phyloP scores from a whole-genome alignment of 139 green algal genomes.

The Edaphochlamys debaryana region DNA sequence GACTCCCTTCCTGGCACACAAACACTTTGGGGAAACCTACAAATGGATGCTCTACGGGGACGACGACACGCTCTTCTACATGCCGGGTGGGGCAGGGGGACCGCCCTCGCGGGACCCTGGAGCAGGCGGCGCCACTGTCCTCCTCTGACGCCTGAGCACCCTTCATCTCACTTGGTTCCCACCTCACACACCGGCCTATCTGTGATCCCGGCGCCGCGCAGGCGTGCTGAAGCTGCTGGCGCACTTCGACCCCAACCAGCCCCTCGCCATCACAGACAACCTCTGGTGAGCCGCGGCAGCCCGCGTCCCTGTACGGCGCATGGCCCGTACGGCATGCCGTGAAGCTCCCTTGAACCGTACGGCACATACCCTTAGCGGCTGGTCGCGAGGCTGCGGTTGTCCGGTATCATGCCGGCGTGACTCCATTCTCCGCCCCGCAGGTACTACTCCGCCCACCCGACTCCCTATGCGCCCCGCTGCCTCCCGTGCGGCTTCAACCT shows the following conservation, averaged over 20 bases:
- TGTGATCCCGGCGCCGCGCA: neutral
- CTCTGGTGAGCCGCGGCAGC: conserved; percentile 15
- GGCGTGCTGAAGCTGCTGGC: conserved; percentile 30
- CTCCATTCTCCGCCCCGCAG: too few species aligned
- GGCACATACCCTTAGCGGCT: too few species aligned
- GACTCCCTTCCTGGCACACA: conserved; percentile 46
- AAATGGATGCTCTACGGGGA: conserved; percentile 61
- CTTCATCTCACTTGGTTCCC: neutral
- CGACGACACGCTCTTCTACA: conserved; percentile 42
- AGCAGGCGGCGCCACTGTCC: neutral
- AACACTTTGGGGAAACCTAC: conserved; percentile 50
- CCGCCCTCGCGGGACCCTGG: neutral
- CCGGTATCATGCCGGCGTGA: too few species aligned
- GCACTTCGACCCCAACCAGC: conserved; percentile 31
- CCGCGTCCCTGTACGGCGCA: too few species aligned
- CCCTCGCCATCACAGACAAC: conserved; percentile 36
- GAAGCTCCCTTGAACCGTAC: too few species aligned
- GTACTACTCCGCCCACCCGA: conserved; percentile 9
- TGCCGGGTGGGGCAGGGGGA: neutral
- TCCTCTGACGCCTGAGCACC: neutral
- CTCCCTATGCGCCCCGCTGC: conserved; percentile 17
- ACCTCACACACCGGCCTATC: neutral
- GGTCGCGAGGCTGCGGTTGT: too few species aligned
- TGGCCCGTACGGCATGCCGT: neutral
- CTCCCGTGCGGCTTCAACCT: conserved; percentile 41